Percentiles rank a stretch among this genome's conserved stretches.
These are phyloP conservation scores for Entelexis sorbosivorans DNA, from an alignment of 1,139 yeast genomes.

Conservation along the genomic window DNA sequence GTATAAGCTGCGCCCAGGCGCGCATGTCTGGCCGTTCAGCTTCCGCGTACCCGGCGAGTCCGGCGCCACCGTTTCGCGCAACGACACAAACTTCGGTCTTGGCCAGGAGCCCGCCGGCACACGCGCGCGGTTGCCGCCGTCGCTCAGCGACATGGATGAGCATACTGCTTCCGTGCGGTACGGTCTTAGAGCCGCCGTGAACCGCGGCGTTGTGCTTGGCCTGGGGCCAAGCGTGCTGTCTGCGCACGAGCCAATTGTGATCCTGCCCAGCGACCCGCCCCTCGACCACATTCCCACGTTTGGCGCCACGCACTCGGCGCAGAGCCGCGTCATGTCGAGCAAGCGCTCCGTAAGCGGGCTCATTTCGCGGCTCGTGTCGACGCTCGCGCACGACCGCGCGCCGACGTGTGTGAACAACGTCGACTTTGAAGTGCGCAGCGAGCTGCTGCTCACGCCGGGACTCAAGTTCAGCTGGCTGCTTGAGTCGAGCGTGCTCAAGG, in stretches of 20 bases:
- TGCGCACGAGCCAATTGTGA: slow-evolving; percentile 12
- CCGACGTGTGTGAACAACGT: slow-evolving; percentile 15
- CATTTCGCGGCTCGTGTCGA: slow-evolving; percentile 12
- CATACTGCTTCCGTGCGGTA: slow-evolving; percentile 20
- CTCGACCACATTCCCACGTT: slow-evolving; percentile 18
- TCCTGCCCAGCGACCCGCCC: slow-evolving; percentile 22
- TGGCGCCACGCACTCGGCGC: slow-evolving; percentile 13
- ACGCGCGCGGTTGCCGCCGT: slow-evolving; percentile 21
- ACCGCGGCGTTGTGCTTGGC: slow-evolving; percentile 1
- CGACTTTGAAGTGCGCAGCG: slow-evolving; percentile 18
- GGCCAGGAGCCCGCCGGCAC: slow-evolving; percentile 16
- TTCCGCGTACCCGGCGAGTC: slow-evolving; percentile 6
- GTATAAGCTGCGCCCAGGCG: slow-evolving; percentile 21
- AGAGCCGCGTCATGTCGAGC: slow-evolving; percentile 15
- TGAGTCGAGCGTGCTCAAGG: slow-evolving; percentile 7
- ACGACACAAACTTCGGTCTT: background rate
- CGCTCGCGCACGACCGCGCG: slow-evolving; percentile 19
- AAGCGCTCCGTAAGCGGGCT: slow-evolving; percentile 17
- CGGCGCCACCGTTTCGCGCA: background rate
- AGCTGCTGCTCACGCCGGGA: slow-evolving; percentile 22
- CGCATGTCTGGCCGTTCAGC: slow-evolving; percentile 21
- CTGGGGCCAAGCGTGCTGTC: background rate
- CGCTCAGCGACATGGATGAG: slow-evolving; percentile 20
- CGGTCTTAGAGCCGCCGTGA: slow-evolving; percentile 15
- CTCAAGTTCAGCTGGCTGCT: slow-evolving; percentile 15